Conservation (phyloP, 2,329 filamentous ascomycete genomes). For the Aspergillus viridinutans region DNA sequence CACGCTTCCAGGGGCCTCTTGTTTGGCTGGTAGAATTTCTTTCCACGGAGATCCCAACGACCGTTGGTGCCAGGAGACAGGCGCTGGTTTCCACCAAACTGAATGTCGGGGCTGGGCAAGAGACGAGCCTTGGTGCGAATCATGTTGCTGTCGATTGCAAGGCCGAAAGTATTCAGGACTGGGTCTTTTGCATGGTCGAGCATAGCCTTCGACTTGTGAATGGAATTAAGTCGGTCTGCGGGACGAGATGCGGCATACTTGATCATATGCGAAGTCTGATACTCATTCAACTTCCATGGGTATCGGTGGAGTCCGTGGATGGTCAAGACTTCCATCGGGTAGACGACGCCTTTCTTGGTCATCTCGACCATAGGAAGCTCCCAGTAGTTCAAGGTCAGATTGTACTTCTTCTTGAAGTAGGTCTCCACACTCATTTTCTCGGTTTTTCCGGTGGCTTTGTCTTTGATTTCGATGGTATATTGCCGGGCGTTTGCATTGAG, state of each 20-base stretch:
- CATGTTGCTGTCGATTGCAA: slow-evolving; percentile 64
- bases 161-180: slow-evolving; percentile 67
- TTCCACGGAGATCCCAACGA: slow-evolving; percentile 82
- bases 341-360: slow-evolving; percentile 50
- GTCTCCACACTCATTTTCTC: slow-evolving; percentile 56
- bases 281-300: slow-evolving; percentile 54
- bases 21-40: slow-evolving; percentile 70
- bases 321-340: slow-evolving; percentile 55
- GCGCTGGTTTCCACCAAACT: slow-evolving; percentile 56
- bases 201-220: slow-evolving; percentile 63
- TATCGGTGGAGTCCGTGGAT: slow-evolving; percentile 56
- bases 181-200: slow-evolving; percentile 66
- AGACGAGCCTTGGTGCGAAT: slow-evolving; percentile 66
- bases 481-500: slow-evolving; percentile 39
- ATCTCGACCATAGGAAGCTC: slow-evolving; percentile 56
- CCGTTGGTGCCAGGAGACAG: slow-evolving; percentile 63
- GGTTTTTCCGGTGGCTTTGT: slow-evolving; percentile 35
- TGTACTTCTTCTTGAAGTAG: slow-evolving; percentile 54
- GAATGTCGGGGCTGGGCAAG: slow-evolving; percentile 65
- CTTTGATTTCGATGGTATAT: slow-evolving; percentile 41
- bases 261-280: slow-evolving; percentile 81
- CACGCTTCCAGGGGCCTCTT: slow-evolving; percentile 61
- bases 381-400: slow-evolving; percentile 41
- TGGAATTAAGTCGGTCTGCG: slow-evolving; percentile 60
- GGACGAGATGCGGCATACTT: slow-evolving; percentile 84